Evolutionary conservation across 169 alveolate species (phyloP).

Genomic region (Plasmodium billcollinsi): DNA sequence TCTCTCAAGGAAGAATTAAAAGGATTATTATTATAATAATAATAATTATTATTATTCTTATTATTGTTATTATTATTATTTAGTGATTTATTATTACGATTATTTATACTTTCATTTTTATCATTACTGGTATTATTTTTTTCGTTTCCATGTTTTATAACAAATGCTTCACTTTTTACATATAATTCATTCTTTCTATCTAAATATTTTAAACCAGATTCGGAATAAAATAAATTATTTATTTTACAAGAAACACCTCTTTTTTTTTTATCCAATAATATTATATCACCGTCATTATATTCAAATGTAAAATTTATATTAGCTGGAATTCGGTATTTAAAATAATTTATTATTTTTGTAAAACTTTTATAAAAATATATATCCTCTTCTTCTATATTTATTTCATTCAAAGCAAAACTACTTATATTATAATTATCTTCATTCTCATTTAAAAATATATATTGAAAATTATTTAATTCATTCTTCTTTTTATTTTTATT

Average conservation of each 20-base stretch:
- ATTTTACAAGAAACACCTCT: constrained; percentile 49
- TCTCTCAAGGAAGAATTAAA: neutral
- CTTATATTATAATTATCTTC: constrained; percentile 5
- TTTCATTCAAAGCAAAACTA: constrained; percentile 7
- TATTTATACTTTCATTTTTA: neutral
- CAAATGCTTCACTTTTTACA: constrained; percentile 27
- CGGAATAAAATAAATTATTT: constrained; percentile 34
- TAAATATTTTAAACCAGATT: constrained; percentile 36
- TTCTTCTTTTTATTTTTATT: neutral
- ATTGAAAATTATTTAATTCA: constrained; percentile 27
- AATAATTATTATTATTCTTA: neutral
- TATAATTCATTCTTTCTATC: constrained; percentile 7
- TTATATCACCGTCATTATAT: constrained; percentile 39
- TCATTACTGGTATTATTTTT: neutral
- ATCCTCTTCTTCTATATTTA: constrained; percentile 17
- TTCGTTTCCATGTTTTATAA: neutral
- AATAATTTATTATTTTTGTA: constrained; percentile 46
- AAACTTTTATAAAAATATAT: constrained; percentile 62
- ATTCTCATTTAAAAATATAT: constrained; percentile 34
- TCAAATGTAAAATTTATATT: constrained; percentile 38
- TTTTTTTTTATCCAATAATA: constrained; percentile 27
- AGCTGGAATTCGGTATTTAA: constrained; percentile 31
- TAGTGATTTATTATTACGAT: constrained; percentile 1
- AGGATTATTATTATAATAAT: neutral
- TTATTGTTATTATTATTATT: neutral